Percentiles rank a stretch among this genome's conserved stretches.
Conservation (phyloP, 371 early-diverging fungal genomes). For the Mortierella sp. region DNA sequence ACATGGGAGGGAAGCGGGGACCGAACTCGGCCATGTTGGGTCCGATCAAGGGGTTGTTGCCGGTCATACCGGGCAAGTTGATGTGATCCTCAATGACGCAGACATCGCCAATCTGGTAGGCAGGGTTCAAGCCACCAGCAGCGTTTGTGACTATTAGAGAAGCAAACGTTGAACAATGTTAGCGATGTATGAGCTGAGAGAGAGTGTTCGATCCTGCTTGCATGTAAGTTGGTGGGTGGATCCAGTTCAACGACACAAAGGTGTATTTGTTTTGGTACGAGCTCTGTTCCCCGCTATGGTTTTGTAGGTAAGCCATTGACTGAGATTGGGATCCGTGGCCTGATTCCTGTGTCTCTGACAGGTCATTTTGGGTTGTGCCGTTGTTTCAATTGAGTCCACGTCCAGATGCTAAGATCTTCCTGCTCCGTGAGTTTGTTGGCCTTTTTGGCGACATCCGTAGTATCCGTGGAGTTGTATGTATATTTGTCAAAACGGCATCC, state of each 20-base stretch:
- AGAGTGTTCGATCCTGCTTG: neutral
- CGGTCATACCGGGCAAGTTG: conserved; percentile 86
- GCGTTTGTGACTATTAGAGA: conserved; percentile 85
- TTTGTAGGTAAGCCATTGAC: neutral
- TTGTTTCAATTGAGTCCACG: neutral
- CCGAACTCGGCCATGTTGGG: conserved; percentile 89
- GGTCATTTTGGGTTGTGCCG: neutral
- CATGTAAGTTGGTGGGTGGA: neutral
- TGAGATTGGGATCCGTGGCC: neutral
- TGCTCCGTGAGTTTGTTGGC: neutral
- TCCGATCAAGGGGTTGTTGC: conserved; percentile 88
- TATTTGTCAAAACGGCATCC: neutral
- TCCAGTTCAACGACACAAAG: neutral
- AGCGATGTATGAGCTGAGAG: neutral
- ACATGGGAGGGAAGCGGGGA: conserved; percentile 92
- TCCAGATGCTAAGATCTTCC: neutral
- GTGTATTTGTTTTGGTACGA: neutral
- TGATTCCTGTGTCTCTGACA: neutral
- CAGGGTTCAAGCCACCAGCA: conserved; percentile 89
- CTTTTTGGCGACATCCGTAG: neutral
- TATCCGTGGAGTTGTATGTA: neutral
- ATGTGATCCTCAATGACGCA: conserved; percentile 93
- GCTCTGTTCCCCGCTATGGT: neutral
- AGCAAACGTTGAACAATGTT: neutral
- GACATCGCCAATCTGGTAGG: conserved; percentile 89